A percentile compares a stretch with the other conserved stretches of the same genome.
Evolutionary conservation across 2,329 filamentous ascomycete genomes (phyloP).

Genomic region (Aspergillus sergii): DNA sequence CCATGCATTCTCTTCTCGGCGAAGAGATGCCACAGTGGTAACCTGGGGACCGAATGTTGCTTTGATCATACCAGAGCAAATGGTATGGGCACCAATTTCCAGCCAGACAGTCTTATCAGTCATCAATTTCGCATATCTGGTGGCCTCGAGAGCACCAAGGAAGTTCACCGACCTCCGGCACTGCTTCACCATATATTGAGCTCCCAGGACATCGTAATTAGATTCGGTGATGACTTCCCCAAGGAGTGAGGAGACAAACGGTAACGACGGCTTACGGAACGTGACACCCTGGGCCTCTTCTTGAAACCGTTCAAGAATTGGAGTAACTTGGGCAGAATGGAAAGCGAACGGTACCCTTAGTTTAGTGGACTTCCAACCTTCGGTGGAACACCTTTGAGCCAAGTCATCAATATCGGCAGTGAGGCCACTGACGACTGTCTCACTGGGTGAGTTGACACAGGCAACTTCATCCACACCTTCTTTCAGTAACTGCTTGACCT

Average conservation of each 20-base stretch:
- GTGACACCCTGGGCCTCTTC: conserved; percentile 40
- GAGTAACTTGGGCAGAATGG: conserved; percentile 51
- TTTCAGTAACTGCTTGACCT: conserved; percentile 31
- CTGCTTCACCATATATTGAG: conserved; percentile 43
- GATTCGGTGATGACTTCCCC: conserved; percentile 45
- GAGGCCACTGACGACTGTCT: conserved; percentile 47
- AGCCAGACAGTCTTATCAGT: conserved; percentile 74
- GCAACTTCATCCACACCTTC: conserved; percentile 36
- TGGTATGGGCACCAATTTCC: conserved; percentile 59
- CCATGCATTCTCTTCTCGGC: conserved; percentile 46
- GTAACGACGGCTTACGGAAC: conserved; percentile 35
- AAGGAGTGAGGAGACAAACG: conserved; percentile 51
- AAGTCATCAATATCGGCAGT: conserved; percentile 40
- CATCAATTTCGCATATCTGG: conserved; percentile 49
- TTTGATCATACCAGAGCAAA: conserved; percentile 51
- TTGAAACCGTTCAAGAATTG: conserved; percentile 48
- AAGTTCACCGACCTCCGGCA: conserved; percentile 52
- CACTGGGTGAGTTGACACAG: conserved; percentile 48
- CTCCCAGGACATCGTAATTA: conserved; percentile 60
- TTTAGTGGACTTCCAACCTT: conserved; percentile 43
- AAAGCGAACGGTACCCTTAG: conserved; percentile 50
- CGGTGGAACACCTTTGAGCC: conserved; percentile 36
- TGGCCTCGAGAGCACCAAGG: conserved; percentile 43
- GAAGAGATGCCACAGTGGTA: conserved; percentile 51
- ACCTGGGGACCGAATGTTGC: conserved; percentile 62